Conservation (phyloP, 805 yeast genomes). For the Monosporozyma servazzii region DNA sequence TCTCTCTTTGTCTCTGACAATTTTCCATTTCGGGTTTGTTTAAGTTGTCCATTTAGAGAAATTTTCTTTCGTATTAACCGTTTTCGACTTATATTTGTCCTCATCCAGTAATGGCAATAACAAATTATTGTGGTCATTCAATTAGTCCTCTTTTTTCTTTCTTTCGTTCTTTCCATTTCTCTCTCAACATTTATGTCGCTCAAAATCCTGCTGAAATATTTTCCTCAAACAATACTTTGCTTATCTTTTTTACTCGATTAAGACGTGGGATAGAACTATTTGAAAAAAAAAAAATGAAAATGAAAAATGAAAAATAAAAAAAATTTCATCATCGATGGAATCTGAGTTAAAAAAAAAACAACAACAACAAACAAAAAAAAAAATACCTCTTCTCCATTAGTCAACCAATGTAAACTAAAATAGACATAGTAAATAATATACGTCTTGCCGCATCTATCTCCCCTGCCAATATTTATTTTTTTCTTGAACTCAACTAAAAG, state of each 20-base stretch:
- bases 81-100: neutral
- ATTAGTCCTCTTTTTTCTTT: neutral
- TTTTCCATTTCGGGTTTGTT: neutral
- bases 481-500: too few relatives aligned
- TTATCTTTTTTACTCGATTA: neutral
- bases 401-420: neutral
- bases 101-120: neutral
- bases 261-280: neutral
- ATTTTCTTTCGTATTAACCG: neutral
- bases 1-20: neutral
- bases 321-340: neutral
- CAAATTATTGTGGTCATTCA: neutral
- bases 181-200: neutral
- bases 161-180: neutral
- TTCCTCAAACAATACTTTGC: neutral
- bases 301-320: too few relatives aligned
- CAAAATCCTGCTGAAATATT: neutral
- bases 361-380: neutral
- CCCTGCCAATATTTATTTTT: neutral
- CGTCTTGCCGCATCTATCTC: neutral
- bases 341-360: neutral
- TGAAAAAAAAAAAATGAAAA: neutral
- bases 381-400: neutral
- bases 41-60: neutral
- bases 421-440: neutral